These are phyloP conservation scores for Pisolithus microcarpus DNA, from an alignment of 768 basidiomycete species.

Conservation along the genomic window DNA sequence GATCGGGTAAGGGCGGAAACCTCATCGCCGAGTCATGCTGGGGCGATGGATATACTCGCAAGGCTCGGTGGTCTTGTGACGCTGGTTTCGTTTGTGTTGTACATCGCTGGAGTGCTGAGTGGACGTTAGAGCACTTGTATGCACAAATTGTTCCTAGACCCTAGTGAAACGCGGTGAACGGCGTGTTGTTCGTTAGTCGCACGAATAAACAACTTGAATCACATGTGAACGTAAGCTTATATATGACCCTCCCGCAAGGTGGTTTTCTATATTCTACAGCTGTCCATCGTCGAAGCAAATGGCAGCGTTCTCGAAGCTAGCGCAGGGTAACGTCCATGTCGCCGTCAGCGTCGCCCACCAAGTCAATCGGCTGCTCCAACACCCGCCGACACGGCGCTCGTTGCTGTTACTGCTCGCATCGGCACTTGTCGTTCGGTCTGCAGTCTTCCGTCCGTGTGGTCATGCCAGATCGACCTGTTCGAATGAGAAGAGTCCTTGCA, in stretches of 20 bases:
- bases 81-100: background rate
- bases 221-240: background rate
- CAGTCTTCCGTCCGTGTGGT: slow-evolving; percentile 17
- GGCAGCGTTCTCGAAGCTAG: slow-evolving; percentile 5
- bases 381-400: slow-evolving; percentile 17
- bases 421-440: slow-evolving; percentile 46
- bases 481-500: slow-evolving; percentile 52
- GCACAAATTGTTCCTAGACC: no score
- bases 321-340: background rate
- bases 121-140: background rate
- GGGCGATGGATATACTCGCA: background rate
- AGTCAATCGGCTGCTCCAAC: slow-evolving; percentile 4
- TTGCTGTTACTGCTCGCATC: slow-evolving; percentile 38
- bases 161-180: no score
- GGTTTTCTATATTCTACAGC: no score
- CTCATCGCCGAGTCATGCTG: background rate
- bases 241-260: no score
- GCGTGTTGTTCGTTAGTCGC: no score
- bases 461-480: slow-evolving; percentile 57
- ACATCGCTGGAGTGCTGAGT: background rate
- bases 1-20: background rate
- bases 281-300: background rate
- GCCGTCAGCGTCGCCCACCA: background rate
- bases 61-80: background rate
- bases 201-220: no score